Evolutionary conservation across 2,329 filamentous ascomycete genomes (phyloP), one percentile per base, ranked within the genome.

Genomic region (Rutstroemia sp.): DNA sequence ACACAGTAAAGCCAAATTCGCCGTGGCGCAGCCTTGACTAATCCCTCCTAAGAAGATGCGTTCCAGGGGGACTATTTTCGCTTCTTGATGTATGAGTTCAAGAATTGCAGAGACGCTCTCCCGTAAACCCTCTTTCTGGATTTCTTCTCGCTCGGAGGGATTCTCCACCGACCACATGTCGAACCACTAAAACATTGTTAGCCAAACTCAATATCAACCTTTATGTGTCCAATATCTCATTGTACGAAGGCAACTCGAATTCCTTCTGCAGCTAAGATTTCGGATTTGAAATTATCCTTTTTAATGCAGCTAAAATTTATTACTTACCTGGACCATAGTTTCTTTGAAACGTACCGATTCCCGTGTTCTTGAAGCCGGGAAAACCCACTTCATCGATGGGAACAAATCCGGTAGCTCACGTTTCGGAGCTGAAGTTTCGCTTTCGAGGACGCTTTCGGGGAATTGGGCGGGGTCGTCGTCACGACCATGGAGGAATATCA

Each of bases 401-500:
- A 62, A 64, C 25, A 62, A 57, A n/a, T 62, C 51, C 4, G 55
- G 54, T 4, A 66, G 41, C 2, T 55, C 58, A 9, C 16, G 58
- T n/a, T 56, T 56, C 30, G 30, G 30, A 27, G 63, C 44, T 0
- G 67, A 68, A 1, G 67, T 65, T 56, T 72, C 66, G 50, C 66
- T 69, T 19, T 73, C 68, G 61, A 77, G 30, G 30, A 34, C 30
- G 30, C 30, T 34, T 34, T 34, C 30, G 73, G 71, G 69, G 51
- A 76, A 77, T 27, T 74, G 70, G 1, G 60, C 19, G n/a, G 66
- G 69, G 2, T 61, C 66, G 59, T 73, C 76, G 58, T 73, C 73
- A 39, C 73, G 67, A 5, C 74, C 75, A 50, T 79, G 75, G 10
- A 79, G 71, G 42, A 77, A 69, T 39, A 79, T 75, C 42, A 77